Base-by-base conservation (phyloP, 257 asterid genomes). In the Plantago elongata region DNA sequence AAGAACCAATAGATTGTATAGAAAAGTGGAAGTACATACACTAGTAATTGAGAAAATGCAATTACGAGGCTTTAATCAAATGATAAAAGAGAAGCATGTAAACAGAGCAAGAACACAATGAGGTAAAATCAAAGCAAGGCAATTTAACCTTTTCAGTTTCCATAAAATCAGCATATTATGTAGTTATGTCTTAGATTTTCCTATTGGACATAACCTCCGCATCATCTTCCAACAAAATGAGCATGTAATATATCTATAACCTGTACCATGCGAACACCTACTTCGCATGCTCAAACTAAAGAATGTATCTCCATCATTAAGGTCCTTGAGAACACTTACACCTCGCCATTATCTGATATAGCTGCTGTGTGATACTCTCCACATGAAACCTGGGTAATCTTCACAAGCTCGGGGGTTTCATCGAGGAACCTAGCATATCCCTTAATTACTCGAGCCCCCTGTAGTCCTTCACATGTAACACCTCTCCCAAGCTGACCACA, bases 401-500 rank as follows among this genome's bases (percentile, higher is more conserved):
- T 89, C 83, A 93, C 94, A 75, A 75, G 81, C 84, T 93, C 99
- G 29, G 99, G 99, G 83, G 94, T 79, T 62, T 93, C 99, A 61
- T 89, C 94, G 37, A 89, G 97, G 80, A 83, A 85, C 77, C 81
- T 87, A 70, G 99, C 94, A 68, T 78, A 93, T 40, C 84, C 88
- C 60, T 78, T 79, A 64, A 93, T 89, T 57, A 85, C 57, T 63
- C 71, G 85, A 80, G 97, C 92, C 94, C 86, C 85, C 78, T 93
- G 97, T 76, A 89, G 95, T 46, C 99, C 99, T 81, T 85, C 99
- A 66, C 82, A 71, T 61, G 97, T 89, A 80, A 83, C 64, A 75
- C 99, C 99, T 90, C 99, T 83, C 69, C 99, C 96, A 74, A 93
- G 95, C 88, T 93, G 97, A 67, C 96, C 97, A 80, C 63, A 87